These are phyloP conservation scores for Pseudozyma hubeiensis DNA, from an alignment of 1,284 basidiomycete species.

Conservation along the genomic window DNA sequence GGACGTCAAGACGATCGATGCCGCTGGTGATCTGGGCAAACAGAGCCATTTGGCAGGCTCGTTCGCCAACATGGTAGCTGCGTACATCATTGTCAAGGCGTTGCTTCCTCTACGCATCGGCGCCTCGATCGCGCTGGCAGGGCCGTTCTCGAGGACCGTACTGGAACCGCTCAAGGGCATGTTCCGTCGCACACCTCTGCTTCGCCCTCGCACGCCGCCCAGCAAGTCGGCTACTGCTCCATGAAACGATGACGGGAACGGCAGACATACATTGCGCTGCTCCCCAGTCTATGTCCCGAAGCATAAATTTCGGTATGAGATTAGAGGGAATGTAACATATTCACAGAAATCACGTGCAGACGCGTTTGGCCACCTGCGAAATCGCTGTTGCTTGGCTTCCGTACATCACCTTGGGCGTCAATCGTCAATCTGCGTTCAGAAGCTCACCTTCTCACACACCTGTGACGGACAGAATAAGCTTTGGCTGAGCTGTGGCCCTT, in stretches of 20 bases:
- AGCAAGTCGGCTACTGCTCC: not conserved
- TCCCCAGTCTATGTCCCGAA: not conserved
- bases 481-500: too few species aligned
- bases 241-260: not conserved
- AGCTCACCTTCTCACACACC: not conserved
- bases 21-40: constrained; percentile 48
- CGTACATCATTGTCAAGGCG: constrained; percentile 87
- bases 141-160: constrained; percentile 77
- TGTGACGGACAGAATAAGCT: too few species aligned
- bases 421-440: not conserved
- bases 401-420: too few species aligned
- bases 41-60: constrained; percentile 72
- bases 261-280: too few species aligned
- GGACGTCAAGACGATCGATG: constrained; percentile 31
- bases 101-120: constrained; percentile 81
- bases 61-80: constrained; percentile 73
- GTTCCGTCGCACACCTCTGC: constrained; percentile 6
- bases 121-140: constrained; percentile 79
- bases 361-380: constrained; percentile 9
- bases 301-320: not conserved
- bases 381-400: too few species aligned
- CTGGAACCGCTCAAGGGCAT: constrained; percentile 73
- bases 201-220: constrained; percentile 9
- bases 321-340: constrained; percentile 17
- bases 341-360: constrained; percentile 23